Percentiles rank a stretch among this genome's conserved stretches.
Conservation (phyloP, 169 alveolate genomes). For the Plasmodium blacklocki region DNA sequence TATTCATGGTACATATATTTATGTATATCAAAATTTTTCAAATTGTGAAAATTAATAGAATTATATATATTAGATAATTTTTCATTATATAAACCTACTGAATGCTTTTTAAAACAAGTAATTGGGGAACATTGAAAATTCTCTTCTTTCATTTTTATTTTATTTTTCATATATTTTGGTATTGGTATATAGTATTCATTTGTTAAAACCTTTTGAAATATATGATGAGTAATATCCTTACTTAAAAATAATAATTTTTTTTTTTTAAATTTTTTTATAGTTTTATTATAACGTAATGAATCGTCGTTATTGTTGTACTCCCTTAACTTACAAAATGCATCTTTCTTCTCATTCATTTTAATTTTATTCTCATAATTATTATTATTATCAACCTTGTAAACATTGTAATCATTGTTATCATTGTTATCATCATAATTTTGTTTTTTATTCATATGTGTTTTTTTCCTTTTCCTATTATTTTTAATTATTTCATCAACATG, state of each 20-base stretch:
- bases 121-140: slow-evolving; percentile 45
- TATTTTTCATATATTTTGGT: slow-evolving; percentile 74
- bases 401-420: background rate
- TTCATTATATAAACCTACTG: slow-evolving; percentile 60
- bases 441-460: background rate
- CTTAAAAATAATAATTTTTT: slow-evolving; percentile 30
- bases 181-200: slow-evolving; percentile 74
- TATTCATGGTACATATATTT: slow-evolving; percentile 43
- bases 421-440: background rate
- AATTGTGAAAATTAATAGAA: slow-evolving; percentile 30
- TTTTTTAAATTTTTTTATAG: slow-evolving; percentile 30
- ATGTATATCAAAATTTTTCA: slow-evolving; percentile 68
- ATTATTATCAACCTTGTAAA: background rate
- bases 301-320: background rate
- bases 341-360: background rate
- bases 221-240: slow-evolving; percentile 50
- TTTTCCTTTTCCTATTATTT: background rate
- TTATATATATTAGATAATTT: slow-evolving; percentile 47
- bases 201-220: slow-evolving; percentile 43
- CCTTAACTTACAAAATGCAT: background rate
- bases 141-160: slow-evolving; percentile 48
- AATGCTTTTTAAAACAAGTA: slow-evolving; percentile 55
- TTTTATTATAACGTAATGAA: slow-evolving; percentile 9
- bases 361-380: background rate
- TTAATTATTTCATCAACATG: background rate